Evolutionary conservation across 176 grass and related monocot genomes (phyloP), one percentile per base, ranked within the genome.

Genomic region (Tillandsia leiboldiana): DNA sequence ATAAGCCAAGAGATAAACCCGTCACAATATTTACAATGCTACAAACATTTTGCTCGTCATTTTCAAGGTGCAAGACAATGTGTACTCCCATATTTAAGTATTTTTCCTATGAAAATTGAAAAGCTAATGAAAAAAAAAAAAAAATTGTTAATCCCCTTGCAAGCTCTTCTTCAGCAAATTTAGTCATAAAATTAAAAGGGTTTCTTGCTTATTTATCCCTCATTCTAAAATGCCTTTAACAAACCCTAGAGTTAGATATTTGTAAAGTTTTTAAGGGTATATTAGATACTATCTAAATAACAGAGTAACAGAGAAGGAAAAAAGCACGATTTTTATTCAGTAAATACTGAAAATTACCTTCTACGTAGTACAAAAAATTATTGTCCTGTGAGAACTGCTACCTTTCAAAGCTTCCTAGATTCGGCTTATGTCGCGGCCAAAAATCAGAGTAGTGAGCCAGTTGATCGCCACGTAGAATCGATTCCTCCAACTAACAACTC

Each of bases 401-500:
- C 56, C 17, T 61, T 61, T 23, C 56, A 2, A 23, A 61, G 22
- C 9, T 5, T n/a, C 15, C 74, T 87, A 99, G 48, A 99, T 99
- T 13, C 89, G 84, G 73, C 84, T 99, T 63, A 90, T 90, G 63
- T 99, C 94, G 4, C 94, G 82, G 9, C 94, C 94, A 76, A 99
- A 93, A 33, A 99, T 70, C 17, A 93, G 10, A 10, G 94, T 99
- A 62, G 94, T 99, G 20, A 93, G 84, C 94, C 94, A 99, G 67
- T 99, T 99, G 66, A 93, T 87, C 47, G 84, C 84, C 52, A 99
- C 94, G 61, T 99, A 99, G 28, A 99, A 65, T 70, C 94, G 90
- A 72, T 99, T 99, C 71, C 94, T 92, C 94, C 94, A 99, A 73
- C 94, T 93, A 61, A 93, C 17, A 57, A 99, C 89, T 72, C 94